Evolutionary conservation across 1,139 yeast species (phyloP).

Genomic region (Sugiyamaella novakii): DNA sequence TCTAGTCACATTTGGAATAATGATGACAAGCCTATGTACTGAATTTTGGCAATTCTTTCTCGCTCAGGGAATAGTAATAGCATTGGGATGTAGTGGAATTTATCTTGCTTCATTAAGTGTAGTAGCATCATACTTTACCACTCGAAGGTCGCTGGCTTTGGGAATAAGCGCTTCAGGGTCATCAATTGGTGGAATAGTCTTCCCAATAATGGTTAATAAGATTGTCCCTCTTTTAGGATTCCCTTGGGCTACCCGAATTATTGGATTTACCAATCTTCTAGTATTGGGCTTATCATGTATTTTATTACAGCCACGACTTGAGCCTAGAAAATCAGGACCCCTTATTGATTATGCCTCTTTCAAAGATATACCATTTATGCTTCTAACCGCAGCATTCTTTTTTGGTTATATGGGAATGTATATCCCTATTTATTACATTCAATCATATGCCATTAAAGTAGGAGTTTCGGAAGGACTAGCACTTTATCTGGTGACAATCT

Average conservation of each 20-base stretch:
- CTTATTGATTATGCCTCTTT: slow-evolving; percentile 37
- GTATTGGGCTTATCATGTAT: slow-evolving; percentile 27
- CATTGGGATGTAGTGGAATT: slow-evolving; percentile 48
- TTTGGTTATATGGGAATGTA: slow-evolving; percentile 42
- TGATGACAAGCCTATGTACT: slow-evolving; percentile 55
- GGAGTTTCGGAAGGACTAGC: slow-evolving; percentile 32
- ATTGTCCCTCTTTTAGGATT: slow-evolving; percentile 38
- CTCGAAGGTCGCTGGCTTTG: slow-evolving; percentile 55
- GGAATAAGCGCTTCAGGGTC: slow-evolving; percentile 63
- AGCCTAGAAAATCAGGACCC: slow-evolving; percentile 37
- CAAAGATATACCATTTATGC: slow-evolving; percentile 37
- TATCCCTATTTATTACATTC: slow-evolving; percentile 43
- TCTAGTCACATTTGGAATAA: slow-evolving; percentile 46
- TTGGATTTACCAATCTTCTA: slow-evolving; percentile 35
- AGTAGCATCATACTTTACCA: slow-evolving; percentile 53
- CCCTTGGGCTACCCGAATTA: slow-evolving; percentile 39
- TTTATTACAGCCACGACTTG: slow-evolving; percentile 34
- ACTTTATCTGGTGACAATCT: slow-evolving; percentile 49
- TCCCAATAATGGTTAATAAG: slow-evolving; percentile 37
- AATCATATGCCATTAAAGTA: slow-evolving; percentile 36
- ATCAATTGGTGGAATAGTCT: slow-evolving; percentile 48
- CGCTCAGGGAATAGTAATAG: slow-evolving; percentile 57
- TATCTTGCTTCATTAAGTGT: slow-evolving; percentile 45
- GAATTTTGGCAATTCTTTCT: slow-evolving; percentile 57
- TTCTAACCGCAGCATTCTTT: slow-evolving; percentile 35